Conservation (phyloP, 345 rosid species). For the Eucalyptus caleyi region DNA sequence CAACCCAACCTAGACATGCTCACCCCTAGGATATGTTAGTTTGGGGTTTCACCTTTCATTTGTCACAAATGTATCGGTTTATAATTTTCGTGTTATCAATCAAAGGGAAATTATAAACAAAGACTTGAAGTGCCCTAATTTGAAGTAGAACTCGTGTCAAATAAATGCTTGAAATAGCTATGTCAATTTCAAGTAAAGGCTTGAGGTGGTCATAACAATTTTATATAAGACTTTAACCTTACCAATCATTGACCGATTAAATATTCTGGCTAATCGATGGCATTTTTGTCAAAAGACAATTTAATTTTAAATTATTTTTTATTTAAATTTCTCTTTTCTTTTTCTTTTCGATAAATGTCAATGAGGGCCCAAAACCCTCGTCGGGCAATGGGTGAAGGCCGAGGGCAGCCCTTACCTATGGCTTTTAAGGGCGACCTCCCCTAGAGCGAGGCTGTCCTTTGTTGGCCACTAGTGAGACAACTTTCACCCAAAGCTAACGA, state of each 20-base stretch:
- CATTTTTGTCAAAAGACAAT: rapidly evolving
- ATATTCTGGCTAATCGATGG: rapidly evolving
- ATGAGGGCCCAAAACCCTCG: background rate
- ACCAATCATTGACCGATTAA: rapidly evolving
- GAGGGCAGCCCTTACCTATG: background rate
- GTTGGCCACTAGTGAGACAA: rapidly evolving
- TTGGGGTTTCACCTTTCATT: no score
- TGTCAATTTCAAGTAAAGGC: rapidly evolving
- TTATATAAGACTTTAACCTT: background rate
- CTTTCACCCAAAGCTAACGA: no score
- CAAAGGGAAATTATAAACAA: no score
- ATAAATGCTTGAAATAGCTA: no score
- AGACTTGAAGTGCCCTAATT: rapidly evolving
- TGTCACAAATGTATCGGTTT: no score
- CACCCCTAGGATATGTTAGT: no score
- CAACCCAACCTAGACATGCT: no score
- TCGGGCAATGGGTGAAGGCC: rapidly evolving
- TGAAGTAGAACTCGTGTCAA: no score
- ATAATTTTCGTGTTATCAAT: no score
- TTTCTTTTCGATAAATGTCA: background rate
- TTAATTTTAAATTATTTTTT: no score
- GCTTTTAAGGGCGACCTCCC: background rate
- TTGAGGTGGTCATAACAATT: no score
- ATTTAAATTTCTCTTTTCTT: no score
- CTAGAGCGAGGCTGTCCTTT: rapidly evolving